These are phyloP conservation scores for Yamadazyma blattariae DNA, from an alignment of 1,139 yeast species.

Conservation along the genomic window DNA sequence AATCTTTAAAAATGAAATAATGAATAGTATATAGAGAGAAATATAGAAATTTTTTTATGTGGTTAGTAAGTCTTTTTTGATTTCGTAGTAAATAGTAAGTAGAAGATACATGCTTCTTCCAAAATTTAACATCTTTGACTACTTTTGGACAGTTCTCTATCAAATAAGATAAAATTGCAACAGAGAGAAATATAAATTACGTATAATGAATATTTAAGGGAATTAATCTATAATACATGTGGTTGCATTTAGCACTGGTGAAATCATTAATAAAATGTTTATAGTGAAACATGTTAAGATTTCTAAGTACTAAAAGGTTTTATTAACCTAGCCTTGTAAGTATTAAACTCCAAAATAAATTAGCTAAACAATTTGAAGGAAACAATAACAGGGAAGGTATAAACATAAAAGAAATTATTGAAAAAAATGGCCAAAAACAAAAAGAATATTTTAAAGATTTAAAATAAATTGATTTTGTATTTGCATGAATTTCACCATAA, in stretches of 20 bases:
- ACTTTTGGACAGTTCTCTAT: too few species aligned
- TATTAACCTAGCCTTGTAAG: slow-evolving; percentile 36
- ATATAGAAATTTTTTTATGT: neutral
- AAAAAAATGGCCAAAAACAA: slow-evolving; percentile 59
- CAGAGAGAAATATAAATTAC: too few species aligned
- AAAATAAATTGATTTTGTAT: slow-evolving; percentile 33
- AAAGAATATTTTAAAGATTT: slow-evolving; percentile 52
- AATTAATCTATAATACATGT: too few species aligned
- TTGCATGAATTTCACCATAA: slow-evolving; percentile 33
- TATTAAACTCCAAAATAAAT: slow-evolving; percentile 54
- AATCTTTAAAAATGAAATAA: slow-evolving; percentile 33
- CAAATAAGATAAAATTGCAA: too few species aligned
- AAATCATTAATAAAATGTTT: too few species aligned
- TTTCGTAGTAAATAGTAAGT: too few species aligned
- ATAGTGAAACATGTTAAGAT: too few species aligned
- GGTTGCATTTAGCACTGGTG: too few species aligned
- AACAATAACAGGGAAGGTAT: slow-evolving; percentile 49
- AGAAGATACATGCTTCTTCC: too few species aligned
- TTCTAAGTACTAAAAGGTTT: too few species aligned
- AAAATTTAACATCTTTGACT: too few species aligned
- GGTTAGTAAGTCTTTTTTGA: neutral
- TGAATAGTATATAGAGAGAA: neutral
- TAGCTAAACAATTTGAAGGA: slow-evolving; percentile 57
- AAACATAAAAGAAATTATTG: slow-evolving; percentile 47
- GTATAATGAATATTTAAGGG: too few species aligned